Percentiles rank a stretch among this genome's conserved stretches.
Evolutionary conservation across 495 filamentous ascomycete species (phyloP).

Genomic region (Glarea lozoyensis): DNA sequence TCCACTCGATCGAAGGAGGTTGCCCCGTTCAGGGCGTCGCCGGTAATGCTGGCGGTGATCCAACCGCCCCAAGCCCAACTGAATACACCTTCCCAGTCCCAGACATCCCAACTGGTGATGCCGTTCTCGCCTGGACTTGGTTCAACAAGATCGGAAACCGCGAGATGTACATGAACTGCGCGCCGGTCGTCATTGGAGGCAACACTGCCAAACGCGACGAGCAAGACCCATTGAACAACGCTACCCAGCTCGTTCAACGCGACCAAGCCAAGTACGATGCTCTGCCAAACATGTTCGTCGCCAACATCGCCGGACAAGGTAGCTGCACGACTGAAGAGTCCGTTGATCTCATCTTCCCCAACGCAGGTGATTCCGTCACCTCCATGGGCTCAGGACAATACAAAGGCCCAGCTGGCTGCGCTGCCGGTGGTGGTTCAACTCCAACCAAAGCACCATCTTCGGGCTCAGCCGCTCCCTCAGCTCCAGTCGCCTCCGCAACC

Average conservation of each 20-base stretch:
- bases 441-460: background rate
- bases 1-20: constrained; percentile 73
- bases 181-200: constrained; percentile 55
- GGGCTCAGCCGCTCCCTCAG: background rate
- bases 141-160: constrained; percentile 75
- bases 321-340: constrained; percentile 42
- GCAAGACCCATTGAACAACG: constrained; percentile 11
- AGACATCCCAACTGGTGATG: constrained; percentile 48
- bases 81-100: constrained; percentile 52
- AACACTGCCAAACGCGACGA: constrained; percentile 31
- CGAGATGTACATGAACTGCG: constrained; percentile 97
- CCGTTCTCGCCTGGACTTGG: constrained; percentile 78
- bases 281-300: constrained; percentile 73
- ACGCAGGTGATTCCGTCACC: constrained; percentile 47
- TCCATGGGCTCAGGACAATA: background rate
- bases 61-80: constrained; percentile 19
- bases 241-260: constrained; percentile 13
- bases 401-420: background rate
- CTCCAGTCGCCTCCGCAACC: background rate
- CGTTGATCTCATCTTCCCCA: constrained; percentile 40
- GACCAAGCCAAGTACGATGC: constrained; percentile 36
- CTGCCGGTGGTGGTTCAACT: background rate
- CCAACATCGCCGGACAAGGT: constrained; percentile 57
- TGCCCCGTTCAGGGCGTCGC: constrained; percentile 50
- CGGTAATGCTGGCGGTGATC: constrained; percentile 30